phyloP scores from a whole-genome alignment of 2,329 filamentous ascomycete species.

The Didymella pinodella region DNA sequence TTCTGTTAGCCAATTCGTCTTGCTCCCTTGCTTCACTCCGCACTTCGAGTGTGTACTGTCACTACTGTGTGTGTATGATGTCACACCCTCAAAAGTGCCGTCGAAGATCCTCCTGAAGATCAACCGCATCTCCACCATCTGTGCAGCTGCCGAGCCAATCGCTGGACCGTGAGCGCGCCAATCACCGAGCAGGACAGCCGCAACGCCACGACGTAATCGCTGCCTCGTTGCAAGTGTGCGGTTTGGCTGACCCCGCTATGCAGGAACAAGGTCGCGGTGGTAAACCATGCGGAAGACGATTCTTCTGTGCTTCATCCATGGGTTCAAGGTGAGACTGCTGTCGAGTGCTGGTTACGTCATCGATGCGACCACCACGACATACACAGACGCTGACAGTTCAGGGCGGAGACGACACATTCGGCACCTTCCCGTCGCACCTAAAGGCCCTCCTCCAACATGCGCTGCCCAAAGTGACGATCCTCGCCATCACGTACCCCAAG shows the following conservation, averaged over 20 bases:
- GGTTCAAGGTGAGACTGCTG: conserved; percentile 72
- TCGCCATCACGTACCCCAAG: conserved; percentile 75
- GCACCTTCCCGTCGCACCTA: conserved; percentile 76
- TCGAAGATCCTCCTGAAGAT: conserved; percentile 15
- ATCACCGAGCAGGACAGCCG: conserved; percentile 30
- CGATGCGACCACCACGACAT: background rate
- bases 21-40: background rate
- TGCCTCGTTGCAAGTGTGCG: conserved; percentile 1
- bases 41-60: background rate
- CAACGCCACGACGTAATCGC: conserved; percentile 37
- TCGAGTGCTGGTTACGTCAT: conserved; percentile 1
- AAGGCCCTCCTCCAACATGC: conserved; percentile 68
- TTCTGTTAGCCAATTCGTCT: too few species aligned
- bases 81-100: background rate
- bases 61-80: too few species aligned
- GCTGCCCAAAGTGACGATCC: conserved; percentile 73
- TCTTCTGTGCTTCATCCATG: conserved; percentile 84
- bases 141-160: conserved; percentile 14
- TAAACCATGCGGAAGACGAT: conserved; percentile 77
- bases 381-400: conserved; percentile 43
- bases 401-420: conserved; percentile 82
- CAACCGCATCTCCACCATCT: background rate
- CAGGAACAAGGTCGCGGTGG: conserved; percentile 42
- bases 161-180: background rate
- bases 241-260: conserved; percentile 35